phyloP scores from a whole-genome alignment of 805 yeast genomes.

The Myxozyma geophila region DNA sequence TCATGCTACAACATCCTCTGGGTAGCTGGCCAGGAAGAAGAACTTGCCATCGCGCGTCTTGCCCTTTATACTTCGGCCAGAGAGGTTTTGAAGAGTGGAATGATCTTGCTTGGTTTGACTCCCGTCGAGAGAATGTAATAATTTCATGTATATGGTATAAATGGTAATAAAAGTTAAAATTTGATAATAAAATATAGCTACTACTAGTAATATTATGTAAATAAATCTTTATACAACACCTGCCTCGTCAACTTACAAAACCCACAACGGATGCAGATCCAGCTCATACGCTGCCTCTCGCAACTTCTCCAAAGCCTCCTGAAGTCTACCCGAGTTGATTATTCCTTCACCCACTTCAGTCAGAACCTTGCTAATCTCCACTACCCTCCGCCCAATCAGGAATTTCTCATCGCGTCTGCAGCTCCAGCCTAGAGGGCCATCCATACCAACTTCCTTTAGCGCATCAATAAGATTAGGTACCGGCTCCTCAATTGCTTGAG shows the following conservation, averaged over 20 bases:
- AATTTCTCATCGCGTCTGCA: constrained; percentile 17
- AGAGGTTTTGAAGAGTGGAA: constrained; percentile 87
- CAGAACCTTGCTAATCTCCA: neutral
- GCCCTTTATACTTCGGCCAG: constrained; percentile 90
- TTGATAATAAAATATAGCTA: neutral
- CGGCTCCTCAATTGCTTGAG: neutral
- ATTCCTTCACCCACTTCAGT: constrained; percentile 2
- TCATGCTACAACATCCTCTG: constrained; percentile 94
- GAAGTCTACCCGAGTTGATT: neutral
- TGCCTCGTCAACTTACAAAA: neutral
- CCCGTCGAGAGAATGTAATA: constrained; percentile 97
- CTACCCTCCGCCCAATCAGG: constrained; percentile 22
- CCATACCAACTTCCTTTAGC: constrained; percentile 12
- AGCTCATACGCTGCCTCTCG: constrained; percentile 3
- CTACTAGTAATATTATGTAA: neutral
- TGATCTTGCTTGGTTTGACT: constrained; percentile 85
- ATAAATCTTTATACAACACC: neutral
- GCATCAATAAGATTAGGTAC: constrained; percentile 2
- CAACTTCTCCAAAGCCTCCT: constrained; percentile 6
- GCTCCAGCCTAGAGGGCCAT: constrained; percentile 32
- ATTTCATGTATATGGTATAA: neutral
- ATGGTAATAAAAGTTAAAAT: neutral
- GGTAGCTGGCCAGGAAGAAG: constrained; percentile 94
- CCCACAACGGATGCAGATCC: constrained; percentile 15
- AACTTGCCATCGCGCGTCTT: constrained; percentile 85